Conservation (phyloP, 2,329 filamentous ascomycete genomes). For the Chaetomium olivaceum region DNA sequence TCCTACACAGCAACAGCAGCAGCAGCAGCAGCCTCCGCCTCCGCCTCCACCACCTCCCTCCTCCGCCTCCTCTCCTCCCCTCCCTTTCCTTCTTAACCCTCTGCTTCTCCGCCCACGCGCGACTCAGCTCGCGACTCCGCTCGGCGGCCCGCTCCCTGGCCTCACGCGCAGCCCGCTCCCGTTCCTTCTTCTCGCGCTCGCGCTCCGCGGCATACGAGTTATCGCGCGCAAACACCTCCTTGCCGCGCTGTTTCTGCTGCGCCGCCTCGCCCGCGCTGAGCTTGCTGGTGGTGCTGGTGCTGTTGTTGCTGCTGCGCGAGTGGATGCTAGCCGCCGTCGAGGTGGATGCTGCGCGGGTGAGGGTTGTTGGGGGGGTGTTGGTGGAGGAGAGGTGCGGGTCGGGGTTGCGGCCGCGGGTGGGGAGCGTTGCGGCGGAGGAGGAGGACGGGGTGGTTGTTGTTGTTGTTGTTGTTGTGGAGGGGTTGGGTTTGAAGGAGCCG, state of each 20-base stretch:
- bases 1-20: neutral
- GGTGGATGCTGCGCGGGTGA: slow-evolving; percentile 46
- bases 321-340: slow-evolving; percentile 49
- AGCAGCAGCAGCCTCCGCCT: no score
- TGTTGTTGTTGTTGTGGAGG: neutral
- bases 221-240: slow-evolving; percentile 56
- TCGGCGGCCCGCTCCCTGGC: slow-evolving; percentile 63
- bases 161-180: slow-evolving; percentile 54
- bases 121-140: slow-evolving; percentile 57
- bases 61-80: neutral
- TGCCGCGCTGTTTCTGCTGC: slow-evolving; percentile 54
- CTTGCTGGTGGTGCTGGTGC: neutral
- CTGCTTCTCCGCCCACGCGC: slow-evolving; percentile 63
- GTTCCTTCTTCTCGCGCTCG: slow-evolving; percentile 55
- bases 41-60: neutral
- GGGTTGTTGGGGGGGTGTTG: slow-evolving; percentile 36
- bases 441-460: neutral
- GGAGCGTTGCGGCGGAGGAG: slow-evolving; percentile 3
- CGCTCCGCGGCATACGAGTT: slow-evolving; percentile 49
- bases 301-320: slow-evolving; percentile 34
- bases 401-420: slow-evolving; percentile 34
- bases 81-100: slow-evolving; percentile 1
- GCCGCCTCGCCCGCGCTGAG: slow-evolving; percentile 52
- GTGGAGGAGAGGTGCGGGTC: slow-evolving; percentile 17
- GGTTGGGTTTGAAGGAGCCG: neutral